Evolutionary conservation across 2,329 filamentous ascomycete genomes (phyloP), one percentile per base, ranked within the genome.

Genomic region (Diaporthe ilicicola): DNA sequence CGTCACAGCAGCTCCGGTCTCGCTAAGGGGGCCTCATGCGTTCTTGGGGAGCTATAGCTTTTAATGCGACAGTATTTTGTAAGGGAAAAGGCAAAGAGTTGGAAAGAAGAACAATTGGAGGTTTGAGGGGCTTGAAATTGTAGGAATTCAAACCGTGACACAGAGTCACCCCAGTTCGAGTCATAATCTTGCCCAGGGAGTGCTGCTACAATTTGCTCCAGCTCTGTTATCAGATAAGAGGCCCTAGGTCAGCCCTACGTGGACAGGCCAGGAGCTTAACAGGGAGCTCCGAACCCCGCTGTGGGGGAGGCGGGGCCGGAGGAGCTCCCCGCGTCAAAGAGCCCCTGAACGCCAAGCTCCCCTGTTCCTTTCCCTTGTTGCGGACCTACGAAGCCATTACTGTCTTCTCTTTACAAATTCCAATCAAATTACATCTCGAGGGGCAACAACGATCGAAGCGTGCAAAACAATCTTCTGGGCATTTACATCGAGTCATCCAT

Each of bases 201-300:
- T 27, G 22, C 48, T 22, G n/a, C n/a, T n/a, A 50, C n/a, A 48
- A 22, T 27, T 17, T 27, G 55, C 55, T 61, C 37, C 42, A 62
- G 42, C 56, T 62, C 19, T 8, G 24, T 62, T 48, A 62, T 62
- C 59, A 48, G 59, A 62, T 62, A 62, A 62, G 59, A 15, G 6
- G 13, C 44, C 56, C 59, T n/a, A 3, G 13, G 59, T 62, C 59
- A 62, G 59, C 42, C 59, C 46, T 62, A 50, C 59, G 5, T 34
- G 32, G 4, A 34, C 32, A 34, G 32, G 32, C 19, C 6, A 12
- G 15, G 55, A 39, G 37, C 54, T 61, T 8, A 37, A 59, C 55
- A 27, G 19, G 56, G 24, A 62, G 39, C 56, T 62, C 56, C 56
- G 24, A 17, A 39, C 42, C 59, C 59, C 59, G 59, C 59, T 34